Conservation (phyloP, 768 basidiomycete genomes). For the Trametes cubensis region DNA sequence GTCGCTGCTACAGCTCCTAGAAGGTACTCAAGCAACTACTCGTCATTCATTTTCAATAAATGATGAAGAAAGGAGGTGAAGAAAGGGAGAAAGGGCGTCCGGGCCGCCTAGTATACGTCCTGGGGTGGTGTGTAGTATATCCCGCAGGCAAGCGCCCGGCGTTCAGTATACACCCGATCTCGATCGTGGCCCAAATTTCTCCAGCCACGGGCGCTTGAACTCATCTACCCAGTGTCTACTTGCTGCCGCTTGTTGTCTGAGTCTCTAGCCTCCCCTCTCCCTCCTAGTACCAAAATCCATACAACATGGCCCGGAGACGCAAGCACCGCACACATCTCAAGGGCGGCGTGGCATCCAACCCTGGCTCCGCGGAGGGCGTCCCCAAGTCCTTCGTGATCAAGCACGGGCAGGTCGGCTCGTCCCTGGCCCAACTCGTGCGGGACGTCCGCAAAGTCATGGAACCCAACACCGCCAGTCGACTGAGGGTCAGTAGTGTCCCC, state of each 20-base stretch:
- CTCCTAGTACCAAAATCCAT: neutral
- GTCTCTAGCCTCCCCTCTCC: too few relatives aligned
- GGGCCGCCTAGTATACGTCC: too few relatives aligned
- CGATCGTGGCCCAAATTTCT: constrained; percentile 17
- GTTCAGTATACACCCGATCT: constrained; percentile 12
- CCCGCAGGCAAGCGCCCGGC: neutral
- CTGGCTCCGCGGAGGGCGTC: constrained; percentile 39
- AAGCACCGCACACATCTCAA: constrained; percentile 86
- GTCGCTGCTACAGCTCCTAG: too few relatives aligned
- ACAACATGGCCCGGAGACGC: constrained; percentile 69
- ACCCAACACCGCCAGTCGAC: constrained; percentile 91
- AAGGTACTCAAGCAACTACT: too few relatives aligned
- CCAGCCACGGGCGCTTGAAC: constrained; percentile 1
- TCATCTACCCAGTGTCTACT: neutral
- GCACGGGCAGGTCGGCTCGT: constrained; percentile 89
- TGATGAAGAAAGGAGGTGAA: too few relatives aligned
- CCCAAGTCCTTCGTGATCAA: constrained; percentile 98
- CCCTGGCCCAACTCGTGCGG: constrained; percentile 84
- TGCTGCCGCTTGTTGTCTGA: too few relatives aligned
- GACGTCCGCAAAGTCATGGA: constrained; percentile 97
- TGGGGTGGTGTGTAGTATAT: too few relatives aligned
- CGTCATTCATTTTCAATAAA: too few relatives aligned
- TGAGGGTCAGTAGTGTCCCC: constrained; percentile 66
- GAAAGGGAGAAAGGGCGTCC: too few relatives aligned
- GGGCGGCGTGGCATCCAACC: constrained; percentile 42